These are phyloP conservation scores for Termitomyces bulborhizus DNA, from an alignment of 768 basidiomycete species.

Conservation along the genomic window DNA sequence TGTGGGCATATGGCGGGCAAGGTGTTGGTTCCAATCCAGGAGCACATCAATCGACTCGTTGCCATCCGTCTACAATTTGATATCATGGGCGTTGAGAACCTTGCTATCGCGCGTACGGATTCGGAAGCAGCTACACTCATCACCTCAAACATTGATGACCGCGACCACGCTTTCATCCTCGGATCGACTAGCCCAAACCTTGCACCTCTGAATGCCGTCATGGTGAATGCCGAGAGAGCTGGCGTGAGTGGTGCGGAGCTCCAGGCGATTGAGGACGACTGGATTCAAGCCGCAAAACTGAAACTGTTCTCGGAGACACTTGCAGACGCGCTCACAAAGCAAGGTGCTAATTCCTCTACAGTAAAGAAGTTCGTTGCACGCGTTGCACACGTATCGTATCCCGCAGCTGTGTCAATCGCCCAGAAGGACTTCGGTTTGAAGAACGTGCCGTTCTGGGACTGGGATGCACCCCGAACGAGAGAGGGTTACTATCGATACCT, in stretches of 20 bases:
- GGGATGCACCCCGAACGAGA: slow-evolving; percentile 90
- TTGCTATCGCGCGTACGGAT: slow-evolving; percentile 91
- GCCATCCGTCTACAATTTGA: slow-evolving; percentile 97
- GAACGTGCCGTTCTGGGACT: slow-evolving; percentile 83
- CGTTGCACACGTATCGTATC: slow-evolving; percentile 62
- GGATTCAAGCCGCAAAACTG: slow-evolving; percentile 74
- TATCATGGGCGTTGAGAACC: slow-evolving; percentile 96
- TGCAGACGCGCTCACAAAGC: slow-evolving; percentile 56
- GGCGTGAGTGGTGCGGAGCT: slow-evolving; percentile 78
- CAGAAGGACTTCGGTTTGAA: slow-evolving; percentile 72
- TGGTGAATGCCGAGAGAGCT: slow-evolving; percentile 77
- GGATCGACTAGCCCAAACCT: slow-evolving; percentile 77
- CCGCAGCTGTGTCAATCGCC: slow-evolving; percentile 67
- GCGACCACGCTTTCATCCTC: slow-evolving; percentile 97
- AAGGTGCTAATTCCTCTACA: slow-evolving; percentile 41
- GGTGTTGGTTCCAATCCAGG: slow-evolving; percentile 93
- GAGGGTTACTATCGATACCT: slow-evolving; percentile 98
- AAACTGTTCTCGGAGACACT: slow-evolving; percentile 73
- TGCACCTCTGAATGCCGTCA: slow-evolving; percentile 66
- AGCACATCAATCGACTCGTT: slow-evolving; percentile 97
- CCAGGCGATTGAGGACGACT: slow-evolving; percentile 85
- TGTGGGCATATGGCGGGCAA: slow-evolving; percentile 94
- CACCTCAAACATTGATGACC: slow-evolving; percentile 91
- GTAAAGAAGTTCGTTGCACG: slow-evolving; percentile 60
- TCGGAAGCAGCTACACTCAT: slow-evolving; percentile 97